These are phyloP conservation scores for Taiwanofungus camphoratus DNA, from an alignment of 1,284 basidiomycete species.

Conservation along the genomic window DNA sequence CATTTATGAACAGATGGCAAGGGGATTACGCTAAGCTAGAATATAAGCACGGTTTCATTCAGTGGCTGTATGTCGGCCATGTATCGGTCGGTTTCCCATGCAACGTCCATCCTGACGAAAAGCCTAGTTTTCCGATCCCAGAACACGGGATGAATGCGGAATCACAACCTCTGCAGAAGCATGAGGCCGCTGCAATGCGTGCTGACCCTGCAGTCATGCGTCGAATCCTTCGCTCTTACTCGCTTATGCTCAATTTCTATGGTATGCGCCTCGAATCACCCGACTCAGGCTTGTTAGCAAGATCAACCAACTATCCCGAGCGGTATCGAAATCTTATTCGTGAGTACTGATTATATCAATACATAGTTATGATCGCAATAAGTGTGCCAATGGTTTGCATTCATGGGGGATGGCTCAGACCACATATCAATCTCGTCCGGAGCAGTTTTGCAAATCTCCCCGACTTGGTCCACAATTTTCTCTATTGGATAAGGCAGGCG, in stretches of 20 bases:
- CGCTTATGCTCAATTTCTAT: slow-evolving; percentile 71
- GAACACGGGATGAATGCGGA: slow-evolving; percentile 66
- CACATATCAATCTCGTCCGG: too few species aligned
- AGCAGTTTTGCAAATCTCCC: too few species aligned
- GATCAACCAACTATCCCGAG: slow-evolving; percentile 38
- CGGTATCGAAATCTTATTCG: slow-evolving; percentile 62
- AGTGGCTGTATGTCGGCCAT: slow-evolving; percentile 56
- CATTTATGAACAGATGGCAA: slow-evolving; percentile 42
- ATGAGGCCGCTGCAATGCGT: slow-evolving; percentile 61
- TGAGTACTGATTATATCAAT: slow-evolving; percentile 35
- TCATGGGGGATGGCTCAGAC: too few species aligned
- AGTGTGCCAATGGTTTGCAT: too few species aligned
- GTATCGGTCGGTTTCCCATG: neutral
- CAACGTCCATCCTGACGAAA: neutral
- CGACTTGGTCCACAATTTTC: too few species aligned
- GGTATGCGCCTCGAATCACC: slow-evolving; percentile 56
- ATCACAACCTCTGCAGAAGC: slow-evolving; percentile 59
- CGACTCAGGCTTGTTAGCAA: slow-evolving; percentile 52
- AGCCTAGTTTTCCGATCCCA: slow-evolving; percentile 55
- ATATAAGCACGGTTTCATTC: slow-evolving; percentile 65
- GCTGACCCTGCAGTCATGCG: slow-evolving; percentile 41
- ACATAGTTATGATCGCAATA: too few species aligned
- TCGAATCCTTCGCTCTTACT: slow-evolving; percentile 56
- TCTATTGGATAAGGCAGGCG: too few species aligned
- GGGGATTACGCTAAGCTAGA: slow-evolving; percentile 62